Percentiles rank a stretch among this genome's conserved stretches.
Conservation (phyloP, 192 early-diverging fungal genomes). For the Fimicolochytrium jonesii region DNA sequence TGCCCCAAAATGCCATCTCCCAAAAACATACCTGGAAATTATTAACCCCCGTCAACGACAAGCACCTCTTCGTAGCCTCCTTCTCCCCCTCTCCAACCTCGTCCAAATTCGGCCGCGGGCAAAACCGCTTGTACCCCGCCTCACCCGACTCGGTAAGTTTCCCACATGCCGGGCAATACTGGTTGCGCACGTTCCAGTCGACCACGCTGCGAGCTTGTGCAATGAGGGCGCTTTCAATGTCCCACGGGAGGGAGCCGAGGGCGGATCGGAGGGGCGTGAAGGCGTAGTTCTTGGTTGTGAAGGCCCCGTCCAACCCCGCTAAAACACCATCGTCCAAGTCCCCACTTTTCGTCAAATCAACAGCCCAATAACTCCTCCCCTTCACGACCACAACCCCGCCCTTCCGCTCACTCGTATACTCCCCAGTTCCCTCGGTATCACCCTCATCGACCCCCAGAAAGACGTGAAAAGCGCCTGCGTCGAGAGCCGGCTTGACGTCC, state of each 20-base stretch:
- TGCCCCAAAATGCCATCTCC: too few relatives aligned
- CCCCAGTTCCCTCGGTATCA: background rate
- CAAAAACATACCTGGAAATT: slow-evolving; percentile 2
- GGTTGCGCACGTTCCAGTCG: slow-evolving; percentile 47
- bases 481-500: background rate
- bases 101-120: background rate
- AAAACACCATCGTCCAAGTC: background rate
- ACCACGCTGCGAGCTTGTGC: slow-evolving; percentile 41
- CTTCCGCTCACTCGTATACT: background rate
- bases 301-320: background rate
- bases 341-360: slow-evolving; percentile 15
- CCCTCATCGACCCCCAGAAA: slow-evolving; percentile 18
- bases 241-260: background rate
- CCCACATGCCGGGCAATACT: slow-evolving; percentile 47
- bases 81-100: background rate
- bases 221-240: slow-evolving; percentile 17
- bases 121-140: slow-evolving; percentile 14
- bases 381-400: slow-evolving; percentile 1
- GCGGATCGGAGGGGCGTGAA: background rate
- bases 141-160: slow-evolving; percentile 9
- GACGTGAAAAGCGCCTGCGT: slow-evolving; percentile 1
- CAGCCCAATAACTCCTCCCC: slow-evolving; percentile 23
- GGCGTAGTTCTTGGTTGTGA: background rate
- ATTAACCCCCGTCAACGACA: slow-evolving; percentile 10
- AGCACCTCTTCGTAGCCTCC: background rate